Percentiles rank a stretch among this genome's conserved stretches.
Evolutionary conservation across 2,329 filamentous ascomycete species (phyloP).

Genomic region (Aspergillus sp.): DNA sequence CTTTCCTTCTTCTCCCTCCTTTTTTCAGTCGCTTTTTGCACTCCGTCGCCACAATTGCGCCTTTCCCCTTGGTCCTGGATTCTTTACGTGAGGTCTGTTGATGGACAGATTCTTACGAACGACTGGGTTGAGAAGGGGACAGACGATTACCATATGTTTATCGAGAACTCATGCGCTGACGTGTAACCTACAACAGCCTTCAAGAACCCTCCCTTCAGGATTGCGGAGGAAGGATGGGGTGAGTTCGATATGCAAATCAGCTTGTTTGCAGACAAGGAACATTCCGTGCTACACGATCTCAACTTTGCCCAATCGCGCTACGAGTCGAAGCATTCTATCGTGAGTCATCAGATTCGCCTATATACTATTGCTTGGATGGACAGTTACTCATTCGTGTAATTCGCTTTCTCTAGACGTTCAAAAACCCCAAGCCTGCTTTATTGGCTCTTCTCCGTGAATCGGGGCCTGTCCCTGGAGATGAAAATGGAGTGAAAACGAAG

Average conservation of each 20-base stretch:
- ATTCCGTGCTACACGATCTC: constrained; percentile 79
- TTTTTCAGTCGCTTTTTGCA: neutral
- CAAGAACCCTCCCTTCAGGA: constrained; percentile 81
- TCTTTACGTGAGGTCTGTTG: neutral
- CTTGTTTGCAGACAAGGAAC: constrained; percentile 83
- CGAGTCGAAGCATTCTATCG: constrained; percentile 75
- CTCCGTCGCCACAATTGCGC: neutral
- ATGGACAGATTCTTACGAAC: neutral
- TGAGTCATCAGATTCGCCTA: constrained; percentile 39
- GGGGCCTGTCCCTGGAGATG: constrained; percentile 76
- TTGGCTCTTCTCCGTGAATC: constrained; percentile 77
- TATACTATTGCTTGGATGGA: neutral
- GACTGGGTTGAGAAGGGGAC: neutral
- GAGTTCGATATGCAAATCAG: constrained; percentile 95
- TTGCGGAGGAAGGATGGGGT: constrained; percentile 94
- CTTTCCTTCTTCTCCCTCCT: constrained; percentile 2
- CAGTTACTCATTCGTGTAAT: neutral
- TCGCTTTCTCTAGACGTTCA: constrained; percentile 62
- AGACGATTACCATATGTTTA: neutral
- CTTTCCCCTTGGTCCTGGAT: neutral
- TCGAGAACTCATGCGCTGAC: neutral
- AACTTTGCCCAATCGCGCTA: constrained; percentile 84
- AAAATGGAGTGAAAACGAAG: constrained; percentile 65
- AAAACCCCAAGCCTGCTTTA: constrained; percentile 87
- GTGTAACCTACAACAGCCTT: constrained; percentile 58